Percentiles rank a stretch among this genome's conserved stretches.
Evolutionary conservation across 2,329 filamentous ascomycete species (phyloP).

Genomic region (Aspergillus calidoustus): DNA sequence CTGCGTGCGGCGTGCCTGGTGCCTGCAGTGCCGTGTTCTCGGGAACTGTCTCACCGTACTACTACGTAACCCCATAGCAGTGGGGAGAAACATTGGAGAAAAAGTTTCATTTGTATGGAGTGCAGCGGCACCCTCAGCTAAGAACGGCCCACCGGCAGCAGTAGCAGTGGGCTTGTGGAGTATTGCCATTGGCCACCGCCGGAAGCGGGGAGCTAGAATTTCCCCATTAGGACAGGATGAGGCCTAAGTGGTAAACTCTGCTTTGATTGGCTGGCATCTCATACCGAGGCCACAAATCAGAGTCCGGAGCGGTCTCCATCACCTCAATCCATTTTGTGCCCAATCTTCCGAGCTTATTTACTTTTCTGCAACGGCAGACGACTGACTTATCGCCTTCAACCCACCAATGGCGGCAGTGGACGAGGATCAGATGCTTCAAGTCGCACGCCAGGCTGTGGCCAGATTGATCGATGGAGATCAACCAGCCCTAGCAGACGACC

Average conservation of each 20-base stretch:
- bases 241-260: conserved; percentile 11
- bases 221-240: conserved; percentile 22
- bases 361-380: background rate
- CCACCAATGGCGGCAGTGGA: background rate
- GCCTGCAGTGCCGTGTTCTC: too few relatives aligned
- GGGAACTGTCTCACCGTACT: too few relatives aligned
- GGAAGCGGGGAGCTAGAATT: background rate
- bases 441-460: background rate
- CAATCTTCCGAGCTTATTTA: background rate
- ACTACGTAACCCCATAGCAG: background rate
- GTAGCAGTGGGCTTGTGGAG: conserved; percentile 7
- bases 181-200: background rate
- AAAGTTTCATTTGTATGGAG: background rate
- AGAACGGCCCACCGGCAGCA: background rate
- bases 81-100: background rate
- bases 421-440: background rate
- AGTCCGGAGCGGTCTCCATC: background rate
- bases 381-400: background rate
- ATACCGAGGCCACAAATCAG: conserved; percentile 20
- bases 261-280: conserved; percentile 31
- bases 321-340: background rate
- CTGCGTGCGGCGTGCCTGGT: too few relatives aligned
- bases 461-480: conserved; percentile 3
- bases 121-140: background rate
- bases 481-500: conserved; percentile 2